Evolutionary conservation across 805 yeast species (phyloP).

Genomic region (Starmera caribaea): DNA sequence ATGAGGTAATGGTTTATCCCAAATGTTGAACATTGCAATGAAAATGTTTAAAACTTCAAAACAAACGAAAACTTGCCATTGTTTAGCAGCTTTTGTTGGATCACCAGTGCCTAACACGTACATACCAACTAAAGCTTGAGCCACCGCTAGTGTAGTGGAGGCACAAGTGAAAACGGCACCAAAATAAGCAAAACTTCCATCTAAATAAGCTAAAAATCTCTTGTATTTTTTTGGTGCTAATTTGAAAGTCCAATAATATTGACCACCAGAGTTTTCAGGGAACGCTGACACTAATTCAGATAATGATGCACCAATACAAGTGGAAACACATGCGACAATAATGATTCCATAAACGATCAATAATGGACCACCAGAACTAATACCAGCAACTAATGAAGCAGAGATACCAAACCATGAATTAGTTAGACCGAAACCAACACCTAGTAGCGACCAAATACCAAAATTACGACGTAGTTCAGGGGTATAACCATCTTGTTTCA

Average conservation of each 20-base stretch:
- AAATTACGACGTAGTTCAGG: slow-evolving; percentile 22
- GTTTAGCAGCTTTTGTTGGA: slow-evolving; percentile 26
- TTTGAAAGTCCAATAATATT: slow-evolving; percentile 48
- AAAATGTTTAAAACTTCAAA: slow-evolving; percentile 35
- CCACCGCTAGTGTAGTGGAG: slow-evolving; percentile 45
- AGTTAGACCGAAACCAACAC: slow-evolving; percentile 52
- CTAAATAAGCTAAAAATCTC: slow-evolving; percentile 36
- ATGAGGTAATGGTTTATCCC: slow-evolving; percentile 41
- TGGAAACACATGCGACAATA: slow-evolving; percentile 36
- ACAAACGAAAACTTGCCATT: slow-evolving; percentile 48
- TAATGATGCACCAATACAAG: slow-evolving; percentile 38
- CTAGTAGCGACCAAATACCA: slow-evolving; percentile 38
- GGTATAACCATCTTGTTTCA: slow-evolving; percentile 2
- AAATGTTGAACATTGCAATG: slow-evolving; percentile 37
- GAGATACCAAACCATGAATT: slow-evolving; percentile 56
- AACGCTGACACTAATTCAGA: slow-evolving; percentile 44
- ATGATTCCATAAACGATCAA: slow-evolving; percentile 46
- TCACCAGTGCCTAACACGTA: slow-evolving; percentile 24
- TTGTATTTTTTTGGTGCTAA: slow-evolving; percentile 34
- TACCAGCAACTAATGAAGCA: slow-evolving; percentile 45
- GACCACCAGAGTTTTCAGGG: slow-evolving; percentile 49
- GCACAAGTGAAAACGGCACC: slow-evolving; percentile 56
- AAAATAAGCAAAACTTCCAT: slow-evolving; percentile 55
- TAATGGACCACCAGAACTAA: slow-evolving; percentile 50
- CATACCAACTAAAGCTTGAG: slow-evolving; percentile 43